Conservation (phyloP, 1,284 basidiomycete species). For the Trametes versicolor region DNA sequence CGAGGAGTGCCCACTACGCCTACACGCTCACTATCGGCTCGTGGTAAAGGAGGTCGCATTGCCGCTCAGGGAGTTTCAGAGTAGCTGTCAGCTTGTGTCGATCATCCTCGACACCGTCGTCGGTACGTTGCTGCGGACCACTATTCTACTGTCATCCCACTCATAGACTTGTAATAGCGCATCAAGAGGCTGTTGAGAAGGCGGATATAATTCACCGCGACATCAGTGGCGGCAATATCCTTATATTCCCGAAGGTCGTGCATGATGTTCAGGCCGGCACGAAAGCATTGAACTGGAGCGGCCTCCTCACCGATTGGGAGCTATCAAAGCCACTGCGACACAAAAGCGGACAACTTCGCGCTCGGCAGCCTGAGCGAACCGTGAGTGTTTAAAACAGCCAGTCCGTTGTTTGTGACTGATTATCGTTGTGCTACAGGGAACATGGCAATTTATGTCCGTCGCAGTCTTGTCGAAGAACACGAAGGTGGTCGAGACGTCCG, state of each 20-base stretch:
- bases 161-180: background rate
- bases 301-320: conserved; percentile 29
- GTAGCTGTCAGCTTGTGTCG: background rate
- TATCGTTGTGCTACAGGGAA: conserved; percentile 13
- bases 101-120: conserved; percentile 1
- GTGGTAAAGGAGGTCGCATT: conserved; percentile 21
- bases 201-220: background rate
- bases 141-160: background rate
- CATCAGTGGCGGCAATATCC: conserved; percentile 23
- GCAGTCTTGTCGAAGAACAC: background rate
- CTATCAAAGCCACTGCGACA: conserved; percentile 14
- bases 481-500: conserved; percentile 12
- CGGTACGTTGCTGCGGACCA: background rate
- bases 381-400: background rate
- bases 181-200: background rate
- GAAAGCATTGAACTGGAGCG: conserved; percentile 6
- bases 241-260: conserved; percentile 11
- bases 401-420: background rate
- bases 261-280: background rate
- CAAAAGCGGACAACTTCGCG: background rate
- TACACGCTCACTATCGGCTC: conserved; percentile 20
- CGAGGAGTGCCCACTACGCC: conserved; percentile 12
- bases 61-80: conserved; percentile 4
- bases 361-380: conserved; percentile 19
- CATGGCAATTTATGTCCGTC: conserved; percentile 26